Evolutionary conservation across 768 basidiomycete genomes (phyloP), one percentile per base, ranked within the genome.

Genomic region (Amanita phalloides): DNA sequence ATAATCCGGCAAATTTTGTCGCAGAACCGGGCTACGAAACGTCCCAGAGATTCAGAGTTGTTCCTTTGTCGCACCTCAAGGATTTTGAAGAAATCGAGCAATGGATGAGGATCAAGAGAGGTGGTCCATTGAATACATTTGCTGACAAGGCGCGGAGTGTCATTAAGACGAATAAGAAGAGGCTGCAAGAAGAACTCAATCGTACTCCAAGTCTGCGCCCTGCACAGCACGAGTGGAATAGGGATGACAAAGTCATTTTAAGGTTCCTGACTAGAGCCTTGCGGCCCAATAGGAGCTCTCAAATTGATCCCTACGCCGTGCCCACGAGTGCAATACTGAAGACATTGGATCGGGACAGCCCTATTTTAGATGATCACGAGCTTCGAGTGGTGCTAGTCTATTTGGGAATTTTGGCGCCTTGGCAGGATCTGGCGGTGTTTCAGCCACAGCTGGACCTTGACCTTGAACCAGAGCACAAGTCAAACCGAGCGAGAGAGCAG

Each of bases 361-460:
- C 57, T 0, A 57, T 56, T 30, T 56, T 75, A 39, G 59, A 60
- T 11, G 70, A 68, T 51, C 58, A 56, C n/a, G 51, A 64, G 20
- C 63, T 77, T 21, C 69, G 76, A 57, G 66, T 66, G 53, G 64
- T 84, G 20, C 69, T 96, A 33, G 62, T 79, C 13, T 80, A 89
- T 42, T 59, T 95, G 11, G 93, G 95, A 6, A 75, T 83, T 6
- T 61, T 88, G 20, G 74, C 85, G 2, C 83, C 86, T 1, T 96
- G 94, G 94, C 82, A 91, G 56, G 84, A 92, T 57, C 55, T 79
- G 28, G 66, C 68, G 4, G 71, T 71, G 6, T 62, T 74, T 30
- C 64, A 67, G 53, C 66, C 66, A 1, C 61, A 66, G 14, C 58
- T 78, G 53, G 64, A 62, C 57, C 66, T 66, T 35, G 63, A 63